Evolutionary conservation across 208 protist species (phyloP).

Genomic region (Lotmaria passim): DNA sequence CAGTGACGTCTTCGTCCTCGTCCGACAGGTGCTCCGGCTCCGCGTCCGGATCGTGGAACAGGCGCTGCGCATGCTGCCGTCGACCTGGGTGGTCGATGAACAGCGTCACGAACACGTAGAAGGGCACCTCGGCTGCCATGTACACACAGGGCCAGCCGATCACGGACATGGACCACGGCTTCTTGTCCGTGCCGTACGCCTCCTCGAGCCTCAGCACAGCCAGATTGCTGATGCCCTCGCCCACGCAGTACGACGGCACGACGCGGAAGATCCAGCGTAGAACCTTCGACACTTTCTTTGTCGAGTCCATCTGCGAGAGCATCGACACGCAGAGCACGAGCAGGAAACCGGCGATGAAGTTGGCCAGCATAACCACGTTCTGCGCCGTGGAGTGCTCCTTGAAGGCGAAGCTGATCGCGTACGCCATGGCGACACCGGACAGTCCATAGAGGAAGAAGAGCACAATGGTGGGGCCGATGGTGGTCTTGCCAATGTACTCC

Average conservation of each 20-base stretch:
- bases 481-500: constrained; percentile 60
- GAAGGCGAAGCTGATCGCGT: constrained; percentile 72
- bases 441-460: constrained; percentile 72
- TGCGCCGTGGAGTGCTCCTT: constrained; percentile 70
- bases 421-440: constrained; percentile 61
- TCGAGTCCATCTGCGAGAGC: constrained; percentile 47
- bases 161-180: constrained; percentile 48
- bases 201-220: constrained; percentile 36
- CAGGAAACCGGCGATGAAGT: constrained; percentile 84
- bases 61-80: constrained; percentile 33
- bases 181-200: constrained; percentile 31
- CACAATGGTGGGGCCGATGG: constrained; percentile 50
- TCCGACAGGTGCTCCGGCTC: constrained; percentile 37
- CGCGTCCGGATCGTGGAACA: constrained; percentile 39
- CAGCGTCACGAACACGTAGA: constrained; percentile 68
- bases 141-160: constrained; percentile 64
- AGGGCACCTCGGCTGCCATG: constrained; percentile 59
- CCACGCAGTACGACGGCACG: constrained; percentile 75
- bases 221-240: constrained; percentile 80
- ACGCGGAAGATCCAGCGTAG: constrained; percentile 70
- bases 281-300: constrained; percentile 38
- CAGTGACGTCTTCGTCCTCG: constrained; percentile 51
- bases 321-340: constrained; percentile 63
- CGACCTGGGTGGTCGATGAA: constrained; percentile 69
- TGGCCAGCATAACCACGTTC: constrained; percentile 65